A percentile compares a stretch with the other conserved stretches of the same genome.
These are phyloP conservation scores for Carex littledalei DNA, from an alignment of 176 grass and related monocot species.

Conservation along the genomic window DNA sequence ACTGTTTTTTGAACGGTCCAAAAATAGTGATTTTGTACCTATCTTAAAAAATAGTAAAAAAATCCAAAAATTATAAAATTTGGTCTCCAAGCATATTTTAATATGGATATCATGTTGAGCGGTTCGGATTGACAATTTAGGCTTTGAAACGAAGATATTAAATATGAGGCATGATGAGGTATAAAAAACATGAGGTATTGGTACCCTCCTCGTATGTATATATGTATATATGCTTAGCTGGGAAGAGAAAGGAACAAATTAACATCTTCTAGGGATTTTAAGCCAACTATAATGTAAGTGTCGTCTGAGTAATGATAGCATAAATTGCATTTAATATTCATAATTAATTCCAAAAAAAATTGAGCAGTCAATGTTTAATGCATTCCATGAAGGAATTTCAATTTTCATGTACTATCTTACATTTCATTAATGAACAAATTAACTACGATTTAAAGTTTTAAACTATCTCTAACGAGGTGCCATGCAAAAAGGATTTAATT, in stretches of 20 bases:
- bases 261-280: not conserved
- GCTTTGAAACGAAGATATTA: too few species aligned
- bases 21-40: too few species aligned
- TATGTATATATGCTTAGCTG: too few species aligned
- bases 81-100: too few species aligned
- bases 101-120: too few species aligned
- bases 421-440: not conserved
- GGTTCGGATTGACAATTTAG: too few species aligned
- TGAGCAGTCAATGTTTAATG: not conserved
- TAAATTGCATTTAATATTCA: not conserved
- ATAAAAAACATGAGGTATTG: too few species aligned
- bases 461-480: not conserved
- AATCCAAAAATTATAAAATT: too few species aligned
- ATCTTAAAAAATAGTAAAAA: too few species aligned
- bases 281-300: not conserved
- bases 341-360: not conserved
- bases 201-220: too few species aligned
- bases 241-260: not conserved
- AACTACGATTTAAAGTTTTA: not conserved
- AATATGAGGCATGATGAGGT: too few species aligned
- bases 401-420: not conserved
- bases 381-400: not conserved
- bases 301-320: slow-evolving; percentile 4
- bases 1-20: too few species aligned
- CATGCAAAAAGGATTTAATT: not conserved